Conservation (phyloP, 140 eudicot species). For the Oenanthe javanica region DNA sequence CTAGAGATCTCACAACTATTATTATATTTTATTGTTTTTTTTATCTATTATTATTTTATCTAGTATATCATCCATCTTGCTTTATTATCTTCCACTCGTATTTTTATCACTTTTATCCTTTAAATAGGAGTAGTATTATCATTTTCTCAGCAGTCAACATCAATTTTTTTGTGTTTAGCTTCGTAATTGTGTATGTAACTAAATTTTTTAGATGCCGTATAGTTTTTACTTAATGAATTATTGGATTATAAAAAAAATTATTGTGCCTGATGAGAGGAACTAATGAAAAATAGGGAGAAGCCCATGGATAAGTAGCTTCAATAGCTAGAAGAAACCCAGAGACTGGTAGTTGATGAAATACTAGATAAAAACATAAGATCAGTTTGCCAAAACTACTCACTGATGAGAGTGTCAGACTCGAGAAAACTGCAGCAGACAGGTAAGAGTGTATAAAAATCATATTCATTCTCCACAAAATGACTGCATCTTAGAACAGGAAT, state of each 20-base stretch:
- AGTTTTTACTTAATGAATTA: no score
- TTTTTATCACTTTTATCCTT: neutral
- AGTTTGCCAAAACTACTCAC: neutral
- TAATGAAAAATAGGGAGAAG: no score
- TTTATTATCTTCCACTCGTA: slow-evolving; percentile 3
- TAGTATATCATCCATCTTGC: neutral
- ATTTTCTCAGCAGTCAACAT: no score
- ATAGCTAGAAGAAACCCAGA: no score
- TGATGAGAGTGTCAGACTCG: neutral
- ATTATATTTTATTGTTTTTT: neutral
- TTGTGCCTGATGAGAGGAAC: no score
- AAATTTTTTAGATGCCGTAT: no score
- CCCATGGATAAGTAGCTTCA: no score
- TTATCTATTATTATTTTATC: neutral
- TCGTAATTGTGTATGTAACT: no score
- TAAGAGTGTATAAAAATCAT: neutral
- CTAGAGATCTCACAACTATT: neutral
- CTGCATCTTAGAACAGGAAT: neutral
- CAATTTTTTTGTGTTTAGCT: no score
- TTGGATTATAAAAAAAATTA: no score
- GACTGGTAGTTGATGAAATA: no score
- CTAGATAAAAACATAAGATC: no score
- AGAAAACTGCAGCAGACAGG: neutral
- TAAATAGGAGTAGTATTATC: neutral
- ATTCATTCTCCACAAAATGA: neutral